Conservation (phyloP, 108 stramenopile species). For the Fragilariopsis cylindrus region DNA sequence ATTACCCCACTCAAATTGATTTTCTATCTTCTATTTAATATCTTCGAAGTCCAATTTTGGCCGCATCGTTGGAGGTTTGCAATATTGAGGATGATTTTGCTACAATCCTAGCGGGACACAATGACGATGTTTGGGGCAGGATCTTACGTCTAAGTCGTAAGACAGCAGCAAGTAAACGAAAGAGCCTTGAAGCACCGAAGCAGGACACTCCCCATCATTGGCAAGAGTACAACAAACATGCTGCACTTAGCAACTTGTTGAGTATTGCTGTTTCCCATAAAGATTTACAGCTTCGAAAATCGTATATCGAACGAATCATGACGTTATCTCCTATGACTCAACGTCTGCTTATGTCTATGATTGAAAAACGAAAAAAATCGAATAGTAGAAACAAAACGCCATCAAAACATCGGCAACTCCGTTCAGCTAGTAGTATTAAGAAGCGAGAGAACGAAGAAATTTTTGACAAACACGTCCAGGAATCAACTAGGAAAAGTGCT, state of each 20-base stretch:
- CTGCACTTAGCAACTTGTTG: slow-evolving; percentile 39
- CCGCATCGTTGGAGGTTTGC: slow-evolving; percentile 40
- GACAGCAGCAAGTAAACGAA: slow-evolving; percentile 11
- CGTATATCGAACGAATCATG: slow-evolving; percentile 52
- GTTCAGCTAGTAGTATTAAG: not conserved
- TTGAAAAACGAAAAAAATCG: slow-evolving; percentile 33
- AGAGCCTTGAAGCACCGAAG: slow-evolving; percentile 16
- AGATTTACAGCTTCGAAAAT: slow-evolving; percentile 36
- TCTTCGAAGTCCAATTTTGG: slow-evolving; percentile 34
- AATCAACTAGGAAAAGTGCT: not conserved
- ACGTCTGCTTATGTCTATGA: slow-evolving; percentile 43
- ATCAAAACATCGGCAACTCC: not conserved
- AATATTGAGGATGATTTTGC: slow-evolving; percentile 9
- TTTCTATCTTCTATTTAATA: not conserved
- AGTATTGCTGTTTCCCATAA: slow-evolving; percentile 40
- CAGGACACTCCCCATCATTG: slow-evolving; percentile 21
- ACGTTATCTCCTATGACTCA: slow-evolving; percentile 29
- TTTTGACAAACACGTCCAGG: not conserved
- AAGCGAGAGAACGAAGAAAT: not conserved
- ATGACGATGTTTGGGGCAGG: slow-evolving; percentile 32
- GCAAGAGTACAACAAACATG: slow-evolving; percentile 20
- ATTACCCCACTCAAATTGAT: not conserved
- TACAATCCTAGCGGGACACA: not conserved
- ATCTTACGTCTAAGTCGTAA: slow-evolving; percentile 25
- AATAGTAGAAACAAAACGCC: not conserved